Conservation (phyloP, 1,284 basidiomycete genomes). For the Sparassis latifolia region DNA sequence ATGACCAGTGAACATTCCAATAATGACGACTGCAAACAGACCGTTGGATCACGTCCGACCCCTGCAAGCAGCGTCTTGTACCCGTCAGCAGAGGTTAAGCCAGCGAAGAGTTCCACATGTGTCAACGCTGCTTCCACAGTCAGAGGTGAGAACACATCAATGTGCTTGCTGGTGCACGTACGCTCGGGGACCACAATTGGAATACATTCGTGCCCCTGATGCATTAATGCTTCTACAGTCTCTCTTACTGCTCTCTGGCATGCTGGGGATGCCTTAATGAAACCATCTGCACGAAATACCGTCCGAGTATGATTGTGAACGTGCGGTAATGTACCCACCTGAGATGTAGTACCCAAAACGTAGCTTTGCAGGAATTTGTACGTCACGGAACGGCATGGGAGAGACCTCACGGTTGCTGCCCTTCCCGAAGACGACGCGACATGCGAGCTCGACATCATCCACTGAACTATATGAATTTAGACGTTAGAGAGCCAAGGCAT, state of each 20-base stretch:
- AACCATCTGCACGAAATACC: constrained; percentile 40
- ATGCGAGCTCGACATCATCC: constrained; percentile 57
- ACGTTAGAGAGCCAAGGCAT: background rate
- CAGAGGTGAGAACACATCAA: background rate
- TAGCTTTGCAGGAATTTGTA: constrained; percentile 47
- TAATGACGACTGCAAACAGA: constrained; percentile 12
- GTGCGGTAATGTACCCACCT: constrained; percentile 32
- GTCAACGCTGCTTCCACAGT: background rate
- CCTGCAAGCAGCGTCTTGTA: constrained; percentile 66
- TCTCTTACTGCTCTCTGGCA: constrained; percentile 75
- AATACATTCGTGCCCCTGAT: constrained; percentile 73
- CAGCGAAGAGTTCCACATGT: constrained; percentile 50
- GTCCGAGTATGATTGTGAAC: background rate
- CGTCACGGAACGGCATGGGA: constrained; percentile 57
- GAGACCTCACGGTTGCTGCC: constrained; percentile 35
- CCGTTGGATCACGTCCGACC: constrained; percentile 67
- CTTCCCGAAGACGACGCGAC: constrained; percentile 48
- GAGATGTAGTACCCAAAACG: constrained; percentile 70
- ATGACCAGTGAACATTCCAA: too few relatives aligned
- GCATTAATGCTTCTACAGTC: constrained; percentile 60
- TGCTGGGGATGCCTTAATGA: constrained; percentile 73
- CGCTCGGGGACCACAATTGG: constrained; percentile 52
- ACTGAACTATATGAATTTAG: constrained; percentile 41
- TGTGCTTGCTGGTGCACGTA: constrained; percentile 22
- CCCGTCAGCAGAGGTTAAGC: constrained; percentile 69